Percentiles rank a stretch among this genome's conserved stretches.
These are phyloP conservation scores for Trapa incisa DNA, from an alignment of 345 rosid species.

Conservation along the genomic window DNA sequence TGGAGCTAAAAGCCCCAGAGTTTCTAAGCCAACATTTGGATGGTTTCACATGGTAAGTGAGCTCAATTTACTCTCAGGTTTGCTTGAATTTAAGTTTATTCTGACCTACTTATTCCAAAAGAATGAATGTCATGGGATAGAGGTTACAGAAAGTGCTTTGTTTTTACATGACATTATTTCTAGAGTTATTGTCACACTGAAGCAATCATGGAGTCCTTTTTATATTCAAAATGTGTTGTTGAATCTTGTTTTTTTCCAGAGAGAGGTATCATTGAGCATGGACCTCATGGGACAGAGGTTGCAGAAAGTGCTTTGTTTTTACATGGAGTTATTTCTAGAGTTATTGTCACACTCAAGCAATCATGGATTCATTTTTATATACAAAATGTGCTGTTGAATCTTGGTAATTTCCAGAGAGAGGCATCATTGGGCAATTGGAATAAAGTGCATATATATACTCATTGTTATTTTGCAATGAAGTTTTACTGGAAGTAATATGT, in stretches of 20 bases:
- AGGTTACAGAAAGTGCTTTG: background rate
- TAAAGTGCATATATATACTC: too few species aligned
- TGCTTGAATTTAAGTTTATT: background rate
- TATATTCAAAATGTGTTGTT: background rate
- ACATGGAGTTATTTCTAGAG: background rate
- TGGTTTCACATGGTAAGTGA: slow-evolving; percentile 66
- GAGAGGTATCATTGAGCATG: background rate
- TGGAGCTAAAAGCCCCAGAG: slow-evolving; percentile 19
- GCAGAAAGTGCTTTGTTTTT: background rate
- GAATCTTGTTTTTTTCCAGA: background rate
- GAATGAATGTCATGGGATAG: background rate
- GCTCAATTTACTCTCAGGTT: slow-evolving; percentile 1
- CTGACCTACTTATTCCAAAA: background rate
- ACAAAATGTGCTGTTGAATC: background rate
- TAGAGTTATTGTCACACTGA: background rate
- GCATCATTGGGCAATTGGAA: background rate
- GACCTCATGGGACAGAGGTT: background rate
- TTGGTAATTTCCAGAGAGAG: background rate
- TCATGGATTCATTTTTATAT: background rate
- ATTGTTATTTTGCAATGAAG: background rate
- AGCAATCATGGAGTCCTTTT: background rate
- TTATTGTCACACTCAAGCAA: background rate
- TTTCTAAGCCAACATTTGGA: slow-evolving; percentile 59
- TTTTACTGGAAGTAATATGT: background rate
- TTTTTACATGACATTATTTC: background rate